Conservation (phyloP, 345 rosid species). For the Geranium brycei region DNA sequence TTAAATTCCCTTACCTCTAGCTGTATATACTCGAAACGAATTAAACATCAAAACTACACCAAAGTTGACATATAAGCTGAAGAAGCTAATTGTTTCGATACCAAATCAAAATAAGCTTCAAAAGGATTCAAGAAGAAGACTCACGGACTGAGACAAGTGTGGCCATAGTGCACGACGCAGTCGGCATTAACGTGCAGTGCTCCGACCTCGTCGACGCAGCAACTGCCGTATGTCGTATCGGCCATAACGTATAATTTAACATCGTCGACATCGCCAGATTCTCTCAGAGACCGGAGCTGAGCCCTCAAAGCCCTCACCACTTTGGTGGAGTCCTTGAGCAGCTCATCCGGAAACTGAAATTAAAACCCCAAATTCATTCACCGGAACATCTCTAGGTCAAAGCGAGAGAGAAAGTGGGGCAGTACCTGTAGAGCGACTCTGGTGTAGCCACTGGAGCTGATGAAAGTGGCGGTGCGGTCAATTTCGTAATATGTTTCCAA, state of each 20-base stretch:
- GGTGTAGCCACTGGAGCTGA: slow-evolving; percentile 36
- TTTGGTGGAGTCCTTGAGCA: slow-evolving; percentile 49
- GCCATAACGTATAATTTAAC: slow-evolving; percentile 75
- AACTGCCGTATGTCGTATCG: slow-evolving; percentile 80
- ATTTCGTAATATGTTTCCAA: slow-evolving; percentile 46
- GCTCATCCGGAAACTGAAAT: slow-evolving; percentile 71
- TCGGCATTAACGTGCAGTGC: slow-evolving; percentile 63
- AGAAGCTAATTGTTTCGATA: background rate
- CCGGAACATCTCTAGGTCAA: background rate
- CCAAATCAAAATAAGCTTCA: background rate
- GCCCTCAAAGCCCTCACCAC: slow-evolving; percentile 37
- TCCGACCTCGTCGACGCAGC: slow-evolving; percentile 88
- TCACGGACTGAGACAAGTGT: slow-evolving; percentile 90
- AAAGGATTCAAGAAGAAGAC: slow-evolving; percentile 12
- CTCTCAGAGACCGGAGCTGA: slow-evolving; percentile 25
- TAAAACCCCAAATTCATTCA: background rate
- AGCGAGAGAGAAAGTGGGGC: background rate
- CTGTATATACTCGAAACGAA: background rate
- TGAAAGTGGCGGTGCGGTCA: slow-evolving; percentile 47
- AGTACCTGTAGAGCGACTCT: slow-evolving; percentile 75
- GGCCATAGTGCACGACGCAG: slow-evolving; percentile 87
- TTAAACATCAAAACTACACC: background rate
- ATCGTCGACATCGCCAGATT: slow-evolving; percentile 23
- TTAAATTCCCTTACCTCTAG: background rate
- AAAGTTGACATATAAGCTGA: background rate